phyloP scores from a whole-genome alignment of 179 eudicot genomes.

The Beta macrorhiza region DNA sequence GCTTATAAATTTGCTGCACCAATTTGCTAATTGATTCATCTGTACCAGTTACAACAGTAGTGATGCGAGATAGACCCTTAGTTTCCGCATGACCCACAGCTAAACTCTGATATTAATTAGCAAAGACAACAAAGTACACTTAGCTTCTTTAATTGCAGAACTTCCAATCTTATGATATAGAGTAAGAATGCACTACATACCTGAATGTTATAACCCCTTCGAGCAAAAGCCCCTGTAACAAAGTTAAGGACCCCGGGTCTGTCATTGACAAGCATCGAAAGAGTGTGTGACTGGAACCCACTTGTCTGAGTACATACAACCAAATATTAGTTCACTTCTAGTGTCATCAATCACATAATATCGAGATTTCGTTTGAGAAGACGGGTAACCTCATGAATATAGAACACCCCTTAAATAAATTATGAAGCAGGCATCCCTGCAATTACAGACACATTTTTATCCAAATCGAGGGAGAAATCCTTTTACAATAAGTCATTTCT shows the following conservation, averaged over 20 bases:
- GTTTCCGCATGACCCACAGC: conserved; percentile 88
- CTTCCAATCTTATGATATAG: neutral
- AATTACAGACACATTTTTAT: neutral
- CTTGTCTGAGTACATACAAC: conserved; percentile 45
- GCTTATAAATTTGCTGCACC: conserved; percentile 77
- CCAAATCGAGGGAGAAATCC: neutral
- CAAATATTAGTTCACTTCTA: conserved; percentile 10
- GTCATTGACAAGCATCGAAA: conserved; percentile 85
- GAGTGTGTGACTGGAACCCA: conserved; percentile 85
- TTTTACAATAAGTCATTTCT: neutral
- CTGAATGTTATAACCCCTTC: conserved; percentile 92
- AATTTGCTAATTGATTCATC: conserved; percentile 69
- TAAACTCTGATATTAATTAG: conserved; percentile 58
- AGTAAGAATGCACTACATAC: conserved; percentile 31
- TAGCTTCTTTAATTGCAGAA: conserved; percentile 1
- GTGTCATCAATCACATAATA: neutral
- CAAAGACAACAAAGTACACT: neutral
- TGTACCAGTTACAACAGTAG: conserved; percentile 94
- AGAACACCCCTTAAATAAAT: neutral
- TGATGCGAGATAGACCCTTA: conserved; percentile 77
- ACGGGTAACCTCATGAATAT: neutral
- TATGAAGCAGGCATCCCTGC: neutral
- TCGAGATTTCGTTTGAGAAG: neutral
- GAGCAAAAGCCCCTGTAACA: conserved; percentile 83
- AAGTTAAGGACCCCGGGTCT: conserved; percentile 86